Evolutionary conservation across 2,329 filamentous ascomycete species (phyloP).

Genomic region (Neonectria hederae): DNA sequence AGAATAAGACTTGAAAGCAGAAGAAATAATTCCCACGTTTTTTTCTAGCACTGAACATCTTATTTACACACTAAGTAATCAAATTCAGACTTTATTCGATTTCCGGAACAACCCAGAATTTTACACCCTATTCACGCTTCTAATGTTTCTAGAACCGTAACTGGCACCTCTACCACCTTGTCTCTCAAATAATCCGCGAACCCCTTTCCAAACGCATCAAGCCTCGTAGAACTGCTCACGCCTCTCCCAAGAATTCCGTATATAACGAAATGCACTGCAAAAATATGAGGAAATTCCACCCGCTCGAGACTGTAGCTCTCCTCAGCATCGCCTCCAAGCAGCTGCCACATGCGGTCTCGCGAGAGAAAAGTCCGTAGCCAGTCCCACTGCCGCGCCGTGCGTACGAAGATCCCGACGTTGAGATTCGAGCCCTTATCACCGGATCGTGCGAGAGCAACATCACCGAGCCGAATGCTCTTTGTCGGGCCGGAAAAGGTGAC

Average conservation of each 20-base stretch:
- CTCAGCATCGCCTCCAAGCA: slow-evolving; percentile 9
- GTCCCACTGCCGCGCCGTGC: slow-evolving; percentile 8
- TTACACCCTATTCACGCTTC: neutral
- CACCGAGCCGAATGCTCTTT: slow-evolving; percentile 5
- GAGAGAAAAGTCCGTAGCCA: slow-evolving; percentile 18
- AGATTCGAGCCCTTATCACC: slow-evolving; percentile 22
- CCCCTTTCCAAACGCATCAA: slow-evolving; percentile 20
- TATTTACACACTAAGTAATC: neutral
- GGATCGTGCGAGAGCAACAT: slow-evolving; percentile 14
- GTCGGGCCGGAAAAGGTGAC: neutral
- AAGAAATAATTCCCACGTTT: neutral
- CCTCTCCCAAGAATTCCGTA: slow-evolving; percentile 16
- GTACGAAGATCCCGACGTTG: slow-evolving; percentile 16
- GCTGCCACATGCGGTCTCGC: neutral
- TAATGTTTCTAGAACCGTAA: neutral
- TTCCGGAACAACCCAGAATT: neutral
- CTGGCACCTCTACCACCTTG: slow-evolving; percentile 13
- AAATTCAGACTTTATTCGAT: neutral
- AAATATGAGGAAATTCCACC: slow-evolving; percentile 16
- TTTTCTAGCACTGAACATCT: neutral
- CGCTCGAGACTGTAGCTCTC: slow-evolving; percentile 13
- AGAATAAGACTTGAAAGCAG: too few species aligned
- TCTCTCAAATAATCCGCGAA: slow-evolving; percentile 21
- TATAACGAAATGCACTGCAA: slow-evolving; percentile 16
- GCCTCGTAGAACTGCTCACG: slow-evolving; percentile 20